Evolutionary conservation across 768 basidiomycete genomes (phyloP), one percentile per base, ranked within the genome.

Genomic region (Gyrodon lividus): DNA sequence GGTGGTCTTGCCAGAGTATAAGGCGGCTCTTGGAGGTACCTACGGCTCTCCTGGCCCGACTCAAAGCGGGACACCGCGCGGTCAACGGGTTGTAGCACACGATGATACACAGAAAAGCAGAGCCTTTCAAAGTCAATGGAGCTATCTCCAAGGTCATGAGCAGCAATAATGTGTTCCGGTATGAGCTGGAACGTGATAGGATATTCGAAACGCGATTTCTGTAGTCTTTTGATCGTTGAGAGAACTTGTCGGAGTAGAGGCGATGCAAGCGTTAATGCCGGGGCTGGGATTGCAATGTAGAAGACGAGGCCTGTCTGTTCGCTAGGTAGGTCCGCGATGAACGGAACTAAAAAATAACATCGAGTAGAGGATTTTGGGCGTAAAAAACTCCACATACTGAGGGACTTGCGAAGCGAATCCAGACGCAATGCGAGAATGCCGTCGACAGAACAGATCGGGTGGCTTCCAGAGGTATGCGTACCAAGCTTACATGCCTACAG

Each of bases 121-220:
- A 89, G 73, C 34, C 76, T 73, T 41, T 76, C 72, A n/a, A 77
- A 71, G 33, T 67, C 60, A 9, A 54, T 54, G 44, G 46, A 48
- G 8, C 20, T 16, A 23, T 39, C 35, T 28, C 44, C 60, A 22
- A 52, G 56, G 33, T 60, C 56, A 22, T 62, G 58, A 16, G 73
- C 70, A 9, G 77, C 74, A 39, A 88, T 70, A 39, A 80, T 69
- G 28, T 79, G 73, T 55, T 90, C 85, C 4, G 91, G 87, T 39
- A 93, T 72, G 56, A 92, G 80, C 50, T 93, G 87, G 52, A 89
- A 80, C 24, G 86, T 72, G 16, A 87, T 73, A 45, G 81, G 80
- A 13, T 66, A 51, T 20, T 75, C 73, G 12, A 76, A 63, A 43
- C 74, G 72, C 12, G 74, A 67, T 65, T 78, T 80, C 49, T 75